Percentiles rank a stretch among this genome's conserved stretches.
phyloP scores from a whole-genome alignment of 208 protist species.

The Tritrichomonas musculus region DNA sequence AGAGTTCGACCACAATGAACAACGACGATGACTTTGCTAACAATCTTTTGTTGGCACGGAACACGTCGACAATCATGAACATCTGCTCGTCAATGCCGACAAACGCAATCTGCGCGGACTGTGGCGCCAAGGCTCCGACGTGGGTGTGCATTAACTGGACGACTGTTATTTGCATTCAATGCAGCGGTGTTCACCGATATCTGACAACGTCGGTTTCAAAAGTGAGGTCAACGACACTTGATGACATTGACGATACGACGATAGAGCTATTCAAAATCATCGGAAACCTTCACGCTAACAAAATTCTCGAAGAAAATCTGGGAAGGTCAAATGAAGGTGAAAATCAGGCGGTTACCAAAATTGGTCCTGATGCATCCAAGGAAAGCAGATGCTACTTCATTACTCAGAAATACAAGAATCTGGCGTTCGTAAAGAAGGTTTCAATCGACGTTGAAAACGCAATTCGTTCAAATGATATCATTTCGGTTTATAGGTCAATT shows the following conservation, averaged over 20 bases:
- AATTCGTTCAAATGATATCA: background rate
- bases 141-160: background rate
- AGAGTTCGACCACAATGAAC: too few relatives aligned
- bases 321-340: too few relatives aligned
- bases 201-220: background rate
- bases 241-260: slow-evolving; percentile 24
- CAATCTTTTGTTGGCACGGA: too few relatives aligned
- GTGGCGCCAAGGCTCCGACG: background rate
- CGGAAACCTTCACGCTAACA: slow-evolving; percentile 44
- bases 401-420: background rate
- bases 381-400: background rate
- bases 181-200: slow-evolving; percentile 13
- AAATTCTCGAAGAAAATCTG: background rate
- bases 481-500: background rate
- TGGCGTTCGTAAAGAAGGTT: background rate
- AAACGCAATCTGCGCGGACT: background rate
- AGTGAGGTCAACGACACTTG: slow-evolving; percentile 7
- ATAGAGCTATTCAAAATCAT: slow-evolving; percentile 33
- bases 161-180: slow-evolving; percentile 1
- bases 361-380: background rate
- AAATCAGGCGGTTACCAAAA: too few relatives aligned
- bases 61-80: too few relatives aligned
- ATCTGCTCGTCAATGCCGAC: too few relatives aligned
- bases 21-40: background rate
- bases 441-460: background rate